A percentile compares a stretch with the other conserved stretches of the same genome.
phyloP scores from a whole-genome alignment of 2,329 filamentous ascomycete genomes.

The Ceratocystiopsis sp. region DNA sequence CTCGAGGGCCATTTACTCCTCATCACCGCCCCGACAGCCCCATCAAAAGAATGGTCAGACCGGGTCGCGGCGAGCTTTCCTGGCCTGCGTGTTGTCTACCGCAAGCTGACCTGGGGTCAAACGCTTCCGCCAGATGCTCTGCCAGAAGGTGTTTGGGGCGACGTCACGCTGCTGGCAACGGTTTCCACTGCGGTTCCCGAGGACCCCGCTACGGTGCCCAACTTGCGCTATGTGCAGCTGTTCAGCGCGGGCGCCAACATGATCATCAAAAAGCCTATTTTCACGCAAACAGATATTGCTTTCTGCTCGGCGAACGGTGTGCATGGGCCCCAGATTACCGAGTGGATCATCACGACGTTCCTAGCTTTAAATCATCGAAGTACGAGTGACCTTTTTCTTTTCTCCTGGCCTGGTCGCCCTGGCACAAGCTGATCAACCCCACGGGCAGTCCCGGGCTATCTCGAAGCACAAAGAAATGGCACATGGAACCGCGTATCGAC shows the following conservation, averaged over 20 bases:
- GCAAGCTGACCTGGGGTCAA: constrained; percentile 15
- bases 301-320: constrained; percentile 41
- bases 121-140: constrained; percentile 10
- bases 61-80: constrained; percentile 22
- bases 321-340: constrained; percentile 39
- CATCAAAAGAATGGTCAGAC: no score
- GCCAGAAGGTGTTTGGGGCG: constrained; percentile 23
- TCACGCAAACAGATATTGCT: constrained; percentile 28
- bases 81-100: constrained; percentile 22
- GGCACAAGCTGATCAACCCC: not conserved
- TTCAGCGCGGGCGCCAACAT: constrained; percentile 36
- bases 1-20: no score
- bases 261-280: constrained; percentile 27
- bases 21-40: no score
- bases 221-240: constrained; percentile 35
- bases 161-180: constrained; percentile 25
- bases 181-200: constrained; percentile 20
- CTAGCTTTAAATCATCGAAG: constrained; percentile 30
- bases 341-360: constrained; percentile 38
- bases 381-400: constrained; percentile 14
- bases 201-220: constrained; percentile 22
- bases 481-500: constrained; percentile 23
- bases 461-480: constrained; percentile 24
- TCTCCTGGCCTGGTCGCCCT: not conserved
- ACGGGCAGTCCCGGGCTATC: constrained; percentile 24